Evolutionary conservation across 139 green algal species (phyloP).

Genomic region (Tetradesmus obliquus): DNA sequence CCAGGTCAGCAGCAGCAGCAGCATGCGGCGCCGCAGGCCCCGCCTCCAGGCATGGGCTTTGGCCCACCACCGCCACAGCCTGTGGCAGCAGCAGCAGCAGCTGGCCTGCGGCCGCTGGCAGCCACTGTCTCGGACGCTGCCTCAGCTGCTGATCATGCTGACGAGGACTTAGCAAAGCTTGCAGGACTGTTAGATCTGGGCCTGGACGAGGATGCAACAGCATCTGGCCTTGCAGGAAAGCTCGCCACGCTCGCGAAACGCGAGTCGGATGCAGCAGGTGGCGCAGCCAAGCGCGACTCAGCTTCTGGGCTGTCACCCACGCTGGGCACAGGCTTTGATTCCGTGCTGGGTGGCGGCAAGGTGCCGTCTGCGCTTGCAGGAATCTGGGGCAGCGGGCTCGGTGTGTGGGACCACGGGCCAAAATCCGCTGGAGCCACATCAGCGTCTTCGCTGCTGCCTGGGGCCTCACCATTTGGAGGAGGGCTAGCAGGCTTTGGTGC

Average conservation of each 20-base stretch:
- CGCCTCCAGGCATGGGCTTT: conserved; percentile 25
- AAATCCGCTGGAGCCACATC: background rate
- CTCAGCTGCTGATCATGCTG: background rate
- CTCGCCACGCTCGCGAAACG: background rate
- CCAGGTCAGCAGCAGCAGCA: background rate
- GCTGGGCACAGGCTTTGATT: conserved; percentile 24
- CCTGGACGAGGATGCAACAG: conserved; percentile 14
- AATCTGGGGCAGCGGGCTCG: conserved; percentile 37
- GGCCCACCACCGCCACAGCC: background rate
- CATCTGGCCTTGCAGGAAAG: conserved; percentile 27
- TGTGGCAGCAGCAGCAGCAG: conserved; percentile 20
- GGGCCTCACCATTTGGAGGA: background rate
- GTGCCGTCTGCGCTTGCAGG: conserved; percentile 24
- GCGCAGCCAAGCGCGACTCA: conserved; percentile 17
- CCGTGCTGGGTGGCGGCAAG: conserved; percentile 2
- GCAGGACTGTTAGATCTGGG: conserved; percentile 15
- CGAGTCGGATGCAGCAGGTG: background rate
- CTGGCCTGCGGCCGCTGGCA: background rate
- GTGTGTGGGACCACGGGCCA: conserved; percentile 39
- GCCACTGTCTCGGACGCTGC: background rate
- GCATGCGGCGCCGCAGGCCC: background rate
- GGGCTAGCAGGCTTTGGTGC: background rate
- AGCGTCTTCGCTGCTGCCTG: background rate
- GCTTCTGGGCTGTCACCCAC: conserved; percentile 15
- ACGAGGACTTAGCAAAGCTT: conserved; percentile 25